Evolutionary conservation across 1,139 yeast genomes (phyloP), one percentile per base, ranked within the genome.

Genomic region (Kazachstania sp.): DNA sequence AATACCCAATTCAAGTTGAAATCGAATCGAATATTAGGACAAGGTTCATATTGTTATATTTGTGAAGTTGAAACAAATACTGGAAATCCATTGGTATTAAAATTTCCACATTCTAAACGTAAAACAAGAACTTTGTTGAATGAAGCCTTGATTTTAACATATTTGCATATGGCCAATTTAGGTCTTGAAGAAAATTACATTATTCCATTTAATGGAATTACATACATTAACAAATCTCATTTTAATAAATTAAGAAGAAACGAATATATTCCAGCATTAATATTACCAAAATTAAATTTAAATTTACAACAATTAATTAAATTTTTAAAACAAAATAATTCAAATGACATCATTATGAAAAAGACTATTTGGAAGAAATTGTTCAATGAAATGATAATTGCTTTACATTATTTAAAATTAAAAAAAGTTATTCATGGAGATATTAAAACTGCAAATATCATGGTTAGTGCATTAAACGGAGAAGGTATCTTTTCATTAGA

Each of bases 381-480:
- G 4, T 39, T 49, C 12, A 36, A 19, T 12, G 47, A 51, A 34
- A 42, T 52, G 39, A 26, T 47, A 20, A 32, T 28, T 4, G 49
- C 54, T 5, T 31, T 54, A 38, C 31, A 45, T 16, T 48, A 43
- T 43, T 43, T 55, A 37, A 49, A 48, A 37, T 4, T 26, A 11
- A 49, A 48, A 18, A 38, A 42, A 15, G 53, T 54, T 29, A 48
- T 54, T 16, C 58, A 55, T 37, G 54, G 58, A 15, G 58, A 55
- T 37, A 54, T 55, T 8, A 55, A 55, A 40, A 52, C 57, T 1
- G 54, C 56, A 11, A 55, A 55, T 37, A 49, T 55, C 29, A 39
- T 55, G 18, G 35, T 54, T 9, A 32, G 42, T 6, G 5, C 30
- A 13, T 16, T n/a, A 18, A 6, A 30, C 7, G 19, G 20, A 19